These are phyloP conservation scores for Talaromyces sp. DNA, from an alignment of 2,329 filamentous ascomycete species.

Conservation along the genomic window DNA sequence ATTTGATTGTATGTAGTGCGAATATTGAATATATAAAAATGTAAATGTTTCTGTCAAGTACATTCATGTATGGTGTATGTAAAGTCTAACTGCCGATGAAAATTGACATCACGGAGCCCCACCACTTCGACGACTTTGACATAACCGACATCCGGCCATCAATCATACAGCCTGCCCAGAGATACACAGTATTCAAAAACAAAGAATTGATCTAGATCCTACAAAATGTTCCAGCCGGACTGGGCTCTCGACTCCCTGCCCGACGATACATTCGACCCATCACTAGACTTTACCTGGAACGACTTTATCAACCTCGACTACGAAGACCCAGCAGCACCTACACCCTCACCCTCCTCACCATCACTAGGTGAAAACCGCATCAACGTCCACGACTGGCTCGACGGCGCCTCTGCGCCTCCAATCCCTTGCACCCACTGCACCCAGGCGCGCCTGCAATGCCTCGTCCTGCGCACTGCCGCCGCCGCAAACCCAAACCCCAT, in stretches of 20 bases:
- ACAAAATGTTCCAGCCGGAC: not conserved
- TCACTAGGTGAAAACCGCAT: not conserved
- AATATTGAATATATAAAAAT: not conserved
- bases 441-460: constrained; percentile 41
- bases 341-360: no score
- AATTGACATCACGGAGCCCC: not conserved
- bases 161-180: no score
- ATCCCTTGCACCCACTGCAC: constrained; percentile 42
- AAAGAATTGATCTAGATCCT: not conserved
- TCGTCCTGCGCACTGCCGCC: constrained; percentile 44
- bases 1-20: no score
- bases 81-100: not conserved
- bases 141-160: not conserved
- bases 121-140: not conserved
- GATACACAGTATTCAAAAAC: no score
- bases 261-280: not conserved
- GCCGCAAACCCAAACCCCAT: constrained; percentile 45
- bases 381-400: not conserved
- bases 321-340: not conserved
- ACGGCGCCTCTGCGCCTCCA: constrained; percentile 20
- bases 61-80: no score
- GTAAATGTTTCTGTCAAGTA: no score
- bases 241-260: not conserved
- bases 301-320: not conserved
- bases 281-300: not conserved